These are phyloP conservation scores for Staphylotrichum longicolle DNA, from an alignment of 495 filamentous ascomycete genomes.

Conservation along the genomic window DNA sequence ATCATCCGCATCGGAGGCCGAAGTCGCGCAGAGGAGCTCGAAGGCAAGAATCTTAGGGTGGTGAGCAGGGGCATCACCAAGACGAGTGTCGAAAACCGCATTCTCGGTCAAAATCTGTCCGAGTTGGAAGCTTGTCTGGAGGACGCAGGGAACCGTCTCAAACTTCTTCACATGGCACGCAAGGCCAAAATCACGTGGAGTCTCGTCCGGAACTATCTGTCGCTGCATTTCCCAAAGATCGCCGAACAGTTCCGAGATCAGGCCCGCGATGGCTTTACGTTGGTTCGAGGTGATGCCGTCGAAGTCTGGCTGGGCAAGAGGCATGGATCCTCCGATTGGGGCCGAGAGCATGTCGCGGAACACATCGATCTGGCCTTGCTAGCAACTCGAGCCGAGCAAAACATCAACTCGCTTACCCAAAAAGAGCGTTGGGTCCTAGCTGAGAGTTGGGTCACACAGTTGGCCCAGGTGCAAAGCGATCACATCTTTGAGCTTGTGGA, in stretches of 20 bases:
- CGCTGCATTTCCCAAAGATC: background rate
- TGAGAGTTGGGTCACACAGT: constrained; percentile 3
- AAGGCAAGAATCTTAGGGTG: constrained; percentile 46
- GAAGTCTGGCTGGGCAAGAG: constrained; percentile 14
- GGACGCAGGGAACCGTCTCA: background rate
- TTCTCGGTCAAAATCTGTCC: background rate
- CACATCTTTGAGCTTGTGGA: constrained; percentile 7
- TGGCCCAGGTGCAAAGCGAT: background rate
- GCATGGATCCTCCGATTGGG: background rate
- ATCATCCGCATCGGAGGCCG: constrained; percentile 69
- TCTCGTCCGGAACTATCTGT: background rate
- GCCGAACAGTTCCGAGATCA: background rate
- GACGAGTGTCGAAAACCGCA: constrained; percentile 34
- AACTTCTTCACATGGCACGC: background rate
- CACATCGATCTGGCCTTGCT: background rate
- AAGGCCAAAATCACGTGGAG: background rate
- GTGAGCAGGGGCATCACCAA: constrained; percentile 32
- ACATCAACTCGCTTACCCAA: background rate
- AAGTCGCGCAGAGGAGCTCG: constrained; percentile 59
- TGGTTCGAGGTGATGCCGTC: constrained; percentile 6
- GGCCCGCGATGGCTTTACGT: background rate
- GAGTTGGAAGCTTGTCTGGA: constrained; percentile 10
- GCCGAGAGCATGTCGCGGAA: background rate
- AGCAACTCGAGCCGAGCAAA: background rate
- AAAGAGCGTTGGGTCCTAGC: constrained; percentile 13